Conservation (phyloP, 1,284 basidiomycete species). For the Xanthoconium separans region DNA sequence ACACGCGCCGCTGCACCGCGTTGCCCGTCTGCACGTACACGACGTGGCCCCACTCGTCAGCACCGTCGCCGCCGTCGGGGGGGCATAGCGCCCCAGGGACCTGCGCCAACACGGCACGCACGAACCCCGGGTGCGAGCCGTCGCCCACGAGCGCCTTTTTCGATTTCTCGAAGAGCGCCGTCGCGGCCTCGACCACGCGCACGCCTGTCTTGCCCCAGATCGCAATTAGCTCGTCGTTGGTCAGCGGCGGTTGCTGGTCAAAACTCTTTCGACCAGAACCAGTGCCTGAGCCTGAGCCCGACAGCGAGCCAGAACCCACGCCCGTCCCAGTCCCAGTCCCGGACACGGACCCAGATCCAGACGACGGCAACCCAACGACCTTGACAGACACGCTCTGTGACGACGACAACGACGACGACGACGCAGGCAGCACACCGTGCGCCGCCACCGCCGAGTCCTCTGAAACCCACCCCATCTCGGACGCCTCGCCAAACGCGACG, state of each 20-base stretch:
- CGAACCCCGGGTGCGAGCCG: slow-evolving; percentile 78
- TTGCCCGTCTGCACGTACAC: slow-evolving; percentile 71
- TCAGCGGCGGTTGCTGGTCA: slow-evolving; percentile 37
- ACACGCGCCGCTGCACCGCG: slow-evolving; percentile 67
- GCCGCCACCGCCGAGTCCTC: slow-evolving; percentile 45
- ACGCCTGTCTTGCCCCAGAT: slow-evolving; percentile 76
- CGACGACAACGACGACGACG: not conserved
- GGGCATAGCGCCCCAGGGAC: slow-evolving; percentile 45
- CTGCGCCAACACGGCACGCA: slow-evolving; percentile 60
- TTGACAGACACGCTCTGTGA: not conserved
- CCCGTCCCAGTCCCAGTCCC: not conserved
- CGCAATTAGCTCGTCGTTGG: slow-evolving; percentile 63
- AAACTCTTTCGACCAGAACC: slow-evolving; percentile 9
- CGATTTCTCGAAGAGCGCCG: slow-evolving; percentile 67
- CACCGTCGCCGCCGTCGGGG: not conserved
- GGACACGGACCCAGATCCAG: slow-evolving; percentile 5
- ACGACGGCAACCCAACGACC: not conserved
- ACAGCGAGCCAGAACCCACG: slow-evolving; percentile 3
- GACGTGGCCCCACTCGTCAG: slow-evolving; percentile 63
- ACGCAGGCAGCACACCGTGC: slow-evolving; percentile 15
- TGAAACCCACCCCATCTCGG: slow-evolving; percentile 39
- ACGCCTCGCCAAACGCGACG: slow-evolving; percentile 24
- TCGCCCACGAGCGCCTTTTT: slow-evolving; percentile 78
- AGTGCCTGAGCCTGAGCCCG: not conserved
- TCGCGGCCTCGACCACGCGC: slow-evolving; percentile 69